Evolutionary conservation across 2,329 filamentous ascomycete species (phyloP).

Genomic region (Colletotrichum sp.): DNA sequence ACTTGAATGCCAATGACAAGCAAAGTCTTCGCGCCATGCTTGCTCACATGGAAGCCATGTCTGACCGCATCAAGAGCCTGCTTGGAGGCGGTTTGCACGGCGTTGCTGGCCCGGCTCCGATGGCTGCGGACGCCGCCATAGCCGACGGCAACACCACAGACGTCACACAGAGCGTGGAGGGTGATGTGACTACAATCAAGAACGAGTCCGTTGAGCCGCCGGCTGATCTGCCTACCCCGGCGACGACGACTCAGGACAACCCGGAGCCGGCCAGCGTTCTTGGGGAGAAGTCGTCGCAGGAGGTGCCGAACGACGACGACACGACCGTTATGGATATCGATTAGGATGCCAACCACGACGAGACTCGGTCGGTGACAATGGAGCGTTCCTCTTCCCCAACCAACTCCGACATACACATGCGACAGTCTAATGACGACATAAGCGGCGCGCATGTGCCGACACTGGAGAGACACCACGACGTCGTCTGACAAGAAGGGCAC

Average conservation of each 20-base stretch:
- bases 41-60: constrained; percentile 50
- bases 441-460: background rate
- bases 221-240: constrained; percentile 19
- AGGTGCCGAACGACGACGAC: constrained; percentile 29
- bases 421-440: background rate
- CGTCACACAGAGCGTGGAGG: background rate
- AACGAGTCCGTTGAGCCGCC: constrained; percentile 16
- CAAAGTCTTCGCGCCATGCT: constrained; percentile 53
- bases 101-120: background rate
- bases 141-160: constrained; percentile 16
- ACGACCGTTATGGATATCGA: constrained; percentile 46
- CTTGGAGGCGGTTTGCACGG: constrained; percentile 30
- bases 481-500: background rate
- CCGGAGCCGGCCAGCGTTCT: constrained; percentile 24
- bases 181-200: background rate
- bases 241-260: constrained; percentile 30
- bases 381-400: background rate
- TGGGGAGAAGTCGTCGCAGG: constrained; percentile 24
- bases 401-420: background rate
- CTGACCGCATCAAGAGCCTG: constrained; percentile 43
- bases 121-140: background rate
- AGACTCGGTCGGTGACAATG: background rate
- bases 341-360: constrained; percentile 21
- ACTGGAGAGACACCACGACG: background rate
- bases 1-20: constrained; percentile 47